These are phyloP conservation scores for Mucor piriformis DNA, from an alignment of 371 early-diverging fungal species.

Conservation along the genomic window DNA sequence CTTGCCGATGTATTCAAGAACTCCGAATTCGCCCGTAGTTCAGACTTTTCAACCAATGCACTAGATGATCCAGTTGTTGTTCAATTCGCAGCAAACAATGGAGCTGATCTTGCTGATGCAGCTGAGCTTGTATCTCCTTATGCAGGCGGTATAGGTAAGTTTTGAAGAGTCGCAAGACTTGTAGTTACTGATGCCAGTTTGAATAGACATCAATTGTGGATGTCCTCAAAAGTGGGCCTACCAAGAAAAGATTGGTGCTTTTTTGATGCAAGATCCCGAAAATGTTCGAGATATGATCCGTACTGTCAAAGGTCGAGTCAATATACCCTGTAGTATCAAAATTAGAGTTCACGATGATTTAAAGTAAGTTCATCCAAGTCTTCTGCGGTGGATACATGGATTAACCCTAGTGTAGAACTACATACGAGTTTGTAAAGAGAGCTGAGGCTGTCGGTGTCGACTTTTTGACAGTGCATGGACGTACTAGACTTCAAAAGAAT, in stretches of 20 bases:
- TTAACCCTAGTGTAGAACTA: constrained; percentile 58
- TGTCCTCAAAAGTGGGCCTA: constrained; percentile 91
- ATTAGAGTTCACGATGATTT: constrained; percentile 79
- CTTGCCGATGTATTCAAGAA: constrained; percentile 91
- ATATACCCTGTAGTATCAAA: constrained; percentile 80
- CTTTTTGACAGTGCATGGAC: constrained; percentile 83
- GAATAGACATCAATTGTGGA: constrained; percentile 80
- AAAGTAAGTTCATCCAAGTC: too few relatives aligned
- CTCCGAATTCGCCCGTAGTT: constrained; percentile 77
- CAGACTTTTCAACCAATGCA: constrained; percentile 81
- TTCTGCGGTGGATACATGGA: too few relatives aligned
- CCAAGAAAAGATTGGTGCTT: constrained; percentile 78
- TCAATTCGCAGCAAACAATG: constrained; percentile 91
- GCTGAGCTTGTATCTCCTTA: constrained; percentile 82
- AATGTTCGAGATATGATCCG: constrained; percentile 82
- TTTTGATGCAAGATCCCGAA: constrained; percentile 81
- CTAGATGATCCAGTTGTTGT: constrained; percentile 85
- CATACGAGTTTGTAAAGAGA: constrained; percentile 77
- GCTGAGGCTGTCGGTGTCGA: constrained; percentile 79
- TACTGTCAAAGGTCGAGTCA: constrained; percentile 63
- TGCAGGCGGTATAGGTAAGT: constrained; percentile 65
- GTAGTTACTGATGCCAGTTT: background rate
- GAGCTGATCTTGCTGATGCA: constrained; percentile 83
- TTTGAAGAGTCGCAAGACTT: too few relatives aligned
- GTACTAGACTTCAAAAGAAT: constrained; percentile 75